These are phyloP conservation scores for Peniophora sp. DNA, from an alignment of 1,284 basidiomycete genomes.

Conservation along the genomic window DNA sequence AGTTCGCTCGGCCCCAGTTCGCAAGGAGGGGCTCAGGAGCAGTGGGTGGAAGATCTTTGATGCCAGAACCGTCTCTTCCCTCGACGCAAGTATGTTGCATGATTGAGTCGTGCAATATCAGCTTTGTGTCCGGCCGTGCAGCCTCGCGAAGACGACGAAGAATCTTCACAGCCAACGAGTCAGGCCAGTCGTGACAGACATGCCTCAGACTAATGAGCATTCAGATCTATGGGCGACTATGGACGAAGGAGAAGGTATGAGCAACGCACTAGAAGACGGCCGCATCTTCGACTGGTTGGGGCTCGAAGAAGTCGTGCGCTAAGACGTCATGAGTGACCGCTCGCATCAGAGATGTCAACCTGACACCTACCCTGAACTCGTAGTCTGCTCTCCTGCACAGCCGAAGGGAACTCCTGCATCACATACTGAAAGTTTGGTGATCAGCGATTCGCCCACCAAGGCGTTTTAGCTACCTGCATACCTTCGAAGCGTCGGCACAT, in stretches of 20 bases:
- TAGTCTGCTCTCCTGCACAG: background rate
- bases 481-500: background rate
- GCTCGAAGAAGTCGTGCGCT: conserved; percentile 23
- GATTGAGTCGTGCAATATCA: background rate
- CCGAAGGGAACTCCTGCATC: background rate
- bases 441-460: background rate
- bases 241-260: no score
- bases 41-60: no score
- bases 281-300: conserved; percentile 20
- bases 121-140: conserved; percentile 7
- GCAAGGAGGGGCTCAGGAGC: background rate
- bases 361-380: conserved; percentile 5
- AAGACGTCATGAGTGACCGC: background rate
- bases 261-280: conserved; percentile 13
- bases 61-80: no score
- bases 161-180: conserved; percentile 13
- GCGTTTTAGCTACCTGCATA: background rate
- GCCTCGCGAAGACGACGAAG: conserved; percentile 15
- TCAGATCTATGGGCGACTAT: no score
- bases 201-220: conserved; percentile 12
- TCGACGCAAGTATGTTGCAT: no score
- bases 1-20: background rate
- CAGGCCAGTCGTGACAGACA: conserved; percentile 21
- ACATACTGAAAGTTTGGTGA: background rate
- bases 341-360: no score